Evolutionary conservation across 2,329 filamentous ascomycete genomes (phyloP).

Genomic region (Dactylonectria macrodidyma): DNA sequence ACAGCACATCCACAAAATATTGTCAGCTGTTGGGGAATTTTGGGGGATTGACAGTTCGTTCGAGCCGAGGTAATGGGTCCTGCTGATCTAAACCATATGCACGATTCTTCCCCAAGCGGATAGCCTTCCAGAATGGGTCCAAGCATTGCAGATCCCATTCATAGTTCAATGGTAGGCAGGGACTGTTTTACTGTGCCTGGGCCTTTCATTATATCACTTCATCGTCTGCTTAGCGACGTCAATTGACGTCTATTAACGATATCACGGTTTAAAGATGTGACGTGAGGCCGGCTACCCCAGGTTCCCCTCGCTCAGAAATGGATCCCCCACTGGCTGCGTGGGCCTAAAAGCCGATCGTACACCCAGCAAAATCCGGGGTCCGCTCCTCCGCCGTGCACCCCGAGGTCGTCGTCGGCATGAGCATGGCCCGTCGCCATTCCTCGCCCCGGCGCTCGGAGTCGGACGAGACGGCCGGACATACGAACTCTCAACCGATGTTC

Average conservation of each 20-base stretch:
- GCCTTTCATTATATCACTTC: neutral
- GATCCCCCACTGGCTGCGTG: slow-evolving; percentile 14
- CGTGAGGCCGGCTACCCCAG: slow-evolving; percentile 41
- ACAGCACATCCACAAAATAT: neutral
- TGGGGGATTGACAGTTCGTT: neutral
- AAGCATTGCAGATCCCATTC: neutral
- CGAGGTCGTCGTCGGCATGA: slow-evolving; percentile 17
- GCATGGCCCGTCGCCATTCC: slow-evolving; percentile 24
- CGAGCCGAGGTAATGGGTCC: slow-evolving; percentile 22
- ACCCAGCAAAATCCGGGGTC: slow-evolving; percentile 41
- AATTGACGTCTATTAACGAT: neutral
- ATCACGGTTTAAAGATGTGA: neutral
- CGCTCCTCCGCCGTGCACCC: slow-evolving; percentile 16
- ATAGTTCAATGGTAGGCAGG: neutral
- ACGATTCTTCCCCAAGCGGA: neutral
- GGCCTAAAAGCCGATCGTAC: slow-evolving; percentile 24
- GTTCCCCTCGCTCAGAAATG: slow-evolving; percentile 31
- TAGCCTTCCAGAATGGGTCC: neutral
- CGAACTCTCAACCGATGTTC: slow-evolving; percentile 36
- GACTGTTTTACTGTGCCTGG: neutral
- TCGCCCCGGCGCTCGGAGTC: slow-evolving; percentile 30
- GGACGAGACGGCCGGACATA: slow-evolving; percentile 41
- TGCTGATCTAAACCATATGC: neutral
- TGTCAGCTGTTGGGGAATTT: neutral
- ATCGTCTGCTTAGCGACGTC: neutral